phyloP scores from a whole-genome alignment of 805 yeast species.

The Yamadazyma phyllophila region DNA sequence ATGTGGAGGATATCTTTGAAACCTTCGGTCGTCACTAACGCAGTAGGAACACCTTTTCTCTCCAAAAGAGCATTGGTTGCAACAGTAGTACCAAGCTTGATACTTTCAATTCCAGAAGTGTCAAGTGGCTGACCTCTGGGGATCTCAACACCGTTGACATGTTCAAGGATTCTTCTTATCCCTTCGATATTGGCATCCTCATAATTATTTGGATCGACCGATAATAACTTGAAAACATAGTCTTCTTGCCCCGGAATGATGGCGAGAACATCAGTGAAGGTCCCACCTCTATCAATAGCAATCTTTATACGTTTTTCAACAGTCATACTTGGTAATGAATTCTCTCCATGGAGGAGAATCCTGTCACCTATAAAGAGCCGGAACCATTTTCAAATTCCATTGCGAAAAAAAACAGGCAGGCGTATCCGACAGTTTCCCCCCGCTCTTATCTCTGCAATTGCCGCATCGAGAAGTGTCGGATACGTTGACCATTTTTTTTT shows the following conservation, averaged over 20 bases:
- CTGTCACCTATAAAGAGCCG: background rate
- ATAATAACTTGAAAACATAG: conserved; percentile 44
- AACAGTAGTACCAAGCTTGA: conserved; percentile 31
- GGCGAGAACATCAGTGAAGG: conserved; percentile 33
- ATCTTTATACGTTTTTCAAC: conserved; percentile 7
- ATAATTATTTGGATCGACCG: conserved; percentile 20
- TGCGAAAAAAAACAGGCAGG: background rate
- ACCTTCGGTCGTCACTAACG: conserved; percentile 19
- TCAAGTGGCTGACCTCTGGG: conserved; percentile 21
- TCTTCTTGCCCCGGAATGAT: conserved; percentile 51
- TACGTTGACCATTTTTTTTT: background rate
- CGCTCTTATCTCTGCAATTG: background rate
- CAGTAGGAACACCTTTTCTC: conserved; percentile 20
- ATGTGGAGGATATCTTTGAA: conserved; percentile 20
- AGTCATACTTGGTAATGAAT: background rate
- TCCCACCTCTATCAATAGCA: conserved; percentile 27
- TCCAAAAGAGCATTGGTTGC: conserved; percentile 24
- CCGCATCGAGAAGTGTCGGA: background rate
- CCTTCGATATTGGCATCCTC: conserved; percentile 21
- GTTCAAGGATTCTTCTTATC: conserved; percentile 18
- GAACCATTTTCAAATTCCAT: background rate
- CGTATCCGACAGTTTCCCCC: background rate
- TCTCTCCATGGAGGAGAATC: background rate
- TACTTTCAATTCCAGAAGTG: conserved; percentile 15
- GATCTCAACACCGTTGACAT: conserved; percentile 17